A percentile compares a stretch with the other conserved stretches of the same genome.
These are phyloP conservation scores for Mrakia gelida DNA, from an alignment of 768 basidiomycete genomes.

Conservation along the genomic window DNA sequence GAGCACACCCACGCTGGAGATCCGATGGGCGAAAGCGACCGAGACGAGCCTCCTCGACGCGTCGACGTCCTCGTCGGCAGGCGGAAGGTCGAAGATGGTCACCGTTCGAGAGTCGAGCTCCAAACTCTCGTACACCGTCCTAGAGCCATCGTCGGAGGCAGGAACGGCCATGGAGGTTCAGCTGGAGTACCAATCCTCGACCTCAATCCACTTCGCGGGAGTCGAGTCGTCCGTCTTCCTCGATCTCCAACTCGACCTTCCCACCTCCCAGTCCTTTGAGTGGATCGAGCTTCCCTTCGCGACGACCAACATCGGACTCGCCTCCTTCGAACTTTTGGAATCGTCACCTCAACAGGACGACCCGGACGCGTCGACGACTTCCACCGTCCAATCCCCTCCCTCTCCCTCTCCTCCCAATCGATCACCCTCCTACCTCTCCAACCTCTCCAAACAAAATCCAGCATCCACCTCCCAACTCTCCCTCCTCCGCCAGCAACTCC, in stretches of 20 bases:
- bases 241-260: background rate
- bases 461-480: slow-evolving; percentile 19
- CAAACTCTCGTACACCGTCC: background rate
- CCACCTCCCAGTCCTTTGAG: slow-evolving; percentile 1
- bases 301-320: background rate
- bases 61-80: background rate
- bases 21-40: slow-evolving; percentile 15
- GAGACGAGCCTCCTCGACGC: background rate
- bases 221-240: slow-evolving; percentile 14
- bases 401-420: slow-evolving; percentile 12
- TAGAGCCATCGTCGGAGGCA: background rate
- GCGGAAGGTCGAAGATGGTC: slow-evolving; percentile 8
- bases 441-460: background rate
- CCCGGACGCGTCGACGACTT: slow-evolving; percentile 3
- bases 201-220: slow-evolving; percentile 8
- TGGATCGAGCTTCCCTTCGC: background rate
- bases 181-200: background rate
- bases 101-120: background rate
- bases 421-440: background rate
- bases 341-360: background rate
- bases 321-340: slow-evolving; percentile 1
- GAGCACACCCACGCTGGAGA: slow-evolving; percentile 25
- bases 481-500: slow-evolving; percentile 23
- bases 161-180: slow-evolving; percentile 1
- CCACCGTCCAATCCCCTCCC: slow-evolving; percentile 20